Base-by-base conservation (phyloP, 148 eudicot genomes). In the Chenopodium berlandieri region DNA sequence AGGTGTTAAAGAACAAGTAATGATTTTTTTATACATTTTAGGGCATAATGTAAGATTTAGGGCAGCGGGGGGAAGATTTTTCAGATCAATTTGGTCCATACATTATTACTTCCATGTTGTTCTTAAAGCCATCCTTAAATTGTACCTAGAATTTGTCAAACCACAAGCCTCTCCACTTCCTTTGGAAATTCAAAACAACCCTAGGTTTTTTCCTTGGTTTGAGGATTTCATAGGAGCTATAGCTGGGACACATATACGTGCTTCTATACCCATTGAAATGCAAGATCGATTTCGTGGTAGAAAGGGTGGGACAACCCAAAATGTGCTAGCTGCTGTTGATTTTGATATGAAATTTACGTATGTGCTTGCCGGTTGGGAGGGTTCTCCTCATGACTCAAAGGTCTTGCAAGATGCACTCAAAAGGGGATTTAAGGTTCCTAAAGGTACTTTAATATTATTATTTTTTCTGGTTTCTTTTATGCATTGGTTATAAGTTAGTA, bases 191-290 rank as follows among this genome's bases (percentile, higher is more conserved):
- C 25, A 23, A 23, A 23, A 23, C 25, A 23, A 23, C 25, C 25
- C 25, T 30, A 71, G 48, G 14, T 71, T 71, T 23, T 71, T 71
- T 71, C 50, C 74, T 71, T 71, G 48, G 74, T 71, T 71, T 71
- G 74, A 71, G 48, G 74, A 71, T 37, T 71, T 71, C 23, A 37
- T 71, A 37, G 48, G 50, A 19, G 34, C 34, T 23, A 27, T 27
- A 27, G 27, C 0, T 27, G 27, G 27, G 27, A 27, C 27, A 27
- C 27, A 27, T 27, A 27, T 71, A 19, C 74, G 48, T 71, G 74
- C 74, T 0, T 71, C 48, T 34, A 1, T 19, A 0, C 47, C 74
- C 17, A 34, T 37, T 71, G 48, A 71, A 50, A 34, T 71, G 23
- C 74, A 71, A 37, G 48, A 14, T 22, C 34, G 74, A 71, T 71